Base-by-base conservation (phyloP, 768 basidiomycete species). In the Lentinula edodes region DNA sequence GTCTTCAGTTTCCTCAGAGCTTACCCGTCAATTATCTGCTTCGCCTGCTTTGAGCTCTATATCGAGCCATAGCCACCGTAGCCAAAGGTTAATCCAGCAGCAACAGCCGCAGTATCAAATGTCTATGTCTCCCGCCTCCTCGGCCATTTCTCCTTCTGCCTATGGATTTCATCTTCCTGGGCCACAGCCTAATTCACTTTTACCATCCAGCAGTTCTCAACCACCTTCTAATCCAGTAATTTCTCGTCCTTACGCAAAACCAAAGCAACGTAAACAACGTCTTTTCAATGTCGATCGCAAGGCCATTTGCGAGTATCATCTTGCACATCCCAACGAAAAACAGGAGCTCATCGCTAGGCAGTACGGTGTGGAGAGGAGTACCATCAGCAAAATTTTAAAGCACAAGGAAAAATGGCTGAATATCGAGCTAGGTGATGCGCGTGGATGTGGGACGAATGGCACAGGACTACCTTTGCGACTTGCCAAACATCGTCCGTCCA, bases 401-500 rank as follows among this genome's bases (percentile, higher is more conserved):
- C 73, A 83, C 66, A 85, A 83, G 68, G 76, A 76, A 18, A 77
- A 79, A 63, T 87, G 85, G 85, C 75, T 94, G 69, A 85, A 81
- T 65, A 79, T 89, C 43, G 55, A 79, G 81, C 13, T 81, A 81
- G 60, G 81, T 85, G 67, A 82, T 83, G 61, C 80, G 78, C 62
- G 76, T 83, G 55, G 18, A 38, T 35, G 41, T 28, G 41, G 55
- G 10, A 34, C 41, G 10, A 56, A 41, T 32, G 55, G 55, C 13
- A 36, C 46, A 9, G 46, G 46, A 48, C 20, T 52, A 5, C 55
- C 55, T 43, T 15, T 43, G 63, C 79, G 80, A 56, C 78, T 85
- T 61, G 80, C 86, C n/a, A 89, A 89, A 69, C 84, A 89, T 69
- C 81, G 90, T 62, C 88, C 88, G 13, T 88, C 88, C 36, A 93